Conservation (phyloP, 805 yeast genomes). For the Wilhelminamyces savonicus region DNA sequence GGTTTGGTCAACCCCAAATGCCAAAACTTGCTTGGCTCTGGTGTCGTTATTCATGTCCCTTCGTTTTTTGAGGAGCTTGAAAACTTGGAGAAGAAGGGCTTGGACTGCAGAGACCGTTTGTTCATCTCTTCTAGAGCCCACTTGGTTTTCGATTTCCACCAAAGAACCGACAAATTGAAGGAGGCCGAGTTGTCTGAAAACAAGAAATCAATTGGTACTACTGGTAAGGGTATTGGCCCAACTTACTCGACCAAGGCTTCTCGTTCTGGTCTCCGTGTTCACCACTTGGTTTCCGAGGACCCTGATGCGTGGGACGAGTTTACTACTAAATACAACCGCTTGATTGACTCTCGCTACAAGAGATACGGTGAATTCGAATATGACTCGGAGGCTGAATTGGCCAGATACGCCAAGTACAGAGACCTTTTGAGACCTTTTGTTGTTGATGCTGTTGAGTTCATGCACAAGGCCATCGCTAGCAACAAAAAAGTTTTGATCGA, state of each 20-base stretch:
- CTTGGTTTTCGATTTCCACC: constrained; percentile 96
- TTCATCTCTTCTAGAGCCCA: constrained; percentile 93
- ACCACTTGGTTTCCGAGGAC: constrained; percentile 85
- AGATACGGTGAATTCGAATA: constrained; percentile 93
- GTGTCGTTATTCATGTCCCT: constrained; percentile 94
- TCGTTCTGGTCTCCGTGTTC: constrained; percentile 94
- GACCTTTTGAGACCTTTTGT: constrained; percentile 82
- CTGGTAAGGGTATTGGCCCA: constrained; percentile 99
- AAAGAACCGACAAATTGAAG: constrained; percentile 90
- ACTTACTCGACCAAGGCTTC: constrained; percentile 95
- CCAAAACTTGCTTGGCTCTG: constrained; percentile 84
- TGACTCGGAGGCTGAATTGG: constrained; percentile 75
- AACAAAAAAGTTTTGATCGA: constrained; percentile 89
- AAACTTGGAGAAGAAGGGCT: constrained; percentile 75
- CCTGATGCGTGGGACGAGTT: constrained; percentile 93
- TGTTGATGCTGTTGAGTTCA: constrained; percentile 82
- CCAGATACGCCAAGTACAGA: constrained; percentile 66
- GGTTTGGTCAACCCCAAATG: constrained; percentile 96
- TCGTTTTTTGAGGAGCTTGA: constrained; percentile 85
- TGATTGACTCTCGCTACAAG: constrained; percentile 73
- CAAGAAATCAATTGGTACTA: constrained; percentile 91
- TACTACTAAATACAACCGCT: constrained; percentile 66
- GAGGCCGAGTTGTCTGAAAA: constrained; percentile 80
- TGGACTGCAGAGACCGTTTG: constrained; percentile 66
- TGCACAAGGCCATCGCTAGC: constrained; percentile 66